Base-by-base conservation (phyloP, 2,329 filamentous ascomycete genomes). In the Furcasterigmium furcatum region DNA sequence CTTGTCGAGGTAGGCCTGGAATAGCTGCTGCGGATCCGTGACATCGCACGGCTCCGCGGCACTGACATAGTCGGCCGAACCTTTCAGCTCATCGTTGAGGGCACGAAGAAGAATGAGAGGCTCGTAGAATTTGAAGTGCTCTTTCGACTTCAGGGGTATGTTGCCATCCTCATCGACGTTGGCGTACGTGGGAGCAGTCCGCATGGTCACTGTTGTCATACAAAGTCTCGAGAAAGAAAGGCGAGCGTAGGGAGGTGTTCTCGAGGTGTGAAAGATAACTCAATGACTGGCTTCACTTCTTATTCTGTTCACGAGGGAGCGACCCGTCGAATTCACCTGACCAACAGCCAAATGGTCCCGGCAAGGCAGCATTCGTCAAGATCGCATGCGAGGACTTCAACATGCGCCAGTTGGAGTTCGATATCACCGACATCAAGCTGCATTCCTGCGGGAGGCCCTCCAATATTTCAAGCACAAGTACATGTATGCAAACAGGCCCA, bases 1-100 rank as follows among this genome's bases (percentile, higher is more conserved):
- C 9, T 55, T 59, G 38, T 64, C 55, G 2, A 66, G 51, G n/a
- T 61, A 67, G 2, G 21, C 45, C 2, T 59, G 52, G 5, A 61
- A 61, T 2, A 39, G 41, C 14, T 58, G 44, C 14, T 61, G 55
- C 6, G 55, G 34, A 16, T 19, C 34, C 34, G 34, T 18, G n/a
- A 9, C 18, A 10, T 36, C 34, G 10, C 16, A 36, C 6, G 9
- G 6, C 16, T 36, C 34, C 4, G 34, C 16, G 7, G 34, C n/a
- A 18, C 34, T 36, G 16, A 36, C 19, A 16, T 36, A 36, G 16
- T 18, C 35, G 18, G 38, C 38, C 4, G 9, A 9, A 9, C 22
- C 32, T 10, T 20, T 32, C 41, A 44, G 44, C 18, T 43, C 41
- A 6, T 30, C 9, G 16, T 47, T 47, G 19, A 47, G 14, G 19